Evolutionary conservation across 1,284 basidiomycete genomes (phyloP).

Genomic region (Vanrija pseudolonga): DNA sequence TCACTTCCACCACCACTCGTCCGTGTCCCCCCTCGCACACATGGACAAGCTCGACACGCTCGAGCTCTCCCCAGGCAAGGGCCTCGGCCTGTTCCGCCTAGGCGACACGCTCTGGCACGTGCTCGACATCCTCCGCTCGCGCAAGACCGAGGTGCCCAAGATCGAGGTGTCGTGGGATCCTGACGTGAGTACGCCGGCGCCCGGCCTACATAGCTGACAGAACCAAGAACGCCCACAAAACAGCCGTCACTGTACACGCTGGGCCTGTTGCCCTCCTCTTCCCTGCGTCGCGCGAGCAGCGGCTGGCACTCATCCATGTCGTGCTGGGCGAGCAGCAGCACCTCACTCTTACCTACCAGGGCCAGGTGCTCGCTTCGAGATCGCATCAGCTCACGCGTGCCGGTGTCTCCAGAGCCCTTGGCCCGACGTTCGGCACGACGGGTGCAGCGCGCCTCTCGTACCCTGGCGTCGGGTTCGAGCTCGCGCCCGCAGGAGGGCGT

Average conservation of each 20-base stretch:
- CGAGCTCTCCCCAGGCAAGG: conserved; percentile 70
- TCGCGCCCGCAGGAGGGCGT: conserved; percentile 58
- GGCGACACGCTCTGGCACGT: conserved; percentile 77
- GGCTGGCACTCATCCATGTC: conserved; percentile 66
- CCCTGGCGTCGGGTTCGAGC: conserved; percentile 77
- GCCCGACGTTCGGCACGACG: conserved; percentile 71
- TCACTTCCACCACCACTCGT: no score
- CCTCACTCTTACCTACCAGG: conserved; percentile 67
- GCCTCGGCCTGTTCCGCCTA: conserved; percentile 71
- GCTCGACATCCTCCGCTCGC: conserved; percentile 60
- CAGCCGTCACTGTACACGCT: conserved; percentile 71
- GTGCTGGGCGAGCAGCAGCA: conserved; percentile 35
- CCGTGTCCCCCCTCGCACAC: background rate
- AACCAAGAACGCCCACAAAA: conserved; percentile 55
- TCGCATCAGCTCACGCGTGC: conserved; percentile 60
- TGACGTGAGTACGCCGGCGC: conserved; percentile 51
- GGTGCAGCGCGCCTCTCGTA: conserved; percentile 44
- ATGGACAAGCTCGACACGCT: conserved; percentile 52
- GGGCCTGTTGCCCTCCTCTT: conserved; percentile 74
- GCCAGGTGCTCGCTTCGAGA: conserved; percentile 58
- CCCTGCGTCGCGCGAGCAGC: conserved; percentile 61
- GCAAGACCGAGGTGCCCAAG: conserved; percentile 62
- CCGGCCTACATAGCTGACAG: conserved; percentile 1
- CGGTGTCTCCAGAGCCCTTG: conserved; percentile 68
- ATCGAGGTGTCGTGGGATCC: conserved; percentile 79